Percentiles rank a stretch among this genome's conserved stretches.
Evolutionary conservation across 306 rosid genomes (phyloP).

Genomic region (Castanea crenata): DNA sequence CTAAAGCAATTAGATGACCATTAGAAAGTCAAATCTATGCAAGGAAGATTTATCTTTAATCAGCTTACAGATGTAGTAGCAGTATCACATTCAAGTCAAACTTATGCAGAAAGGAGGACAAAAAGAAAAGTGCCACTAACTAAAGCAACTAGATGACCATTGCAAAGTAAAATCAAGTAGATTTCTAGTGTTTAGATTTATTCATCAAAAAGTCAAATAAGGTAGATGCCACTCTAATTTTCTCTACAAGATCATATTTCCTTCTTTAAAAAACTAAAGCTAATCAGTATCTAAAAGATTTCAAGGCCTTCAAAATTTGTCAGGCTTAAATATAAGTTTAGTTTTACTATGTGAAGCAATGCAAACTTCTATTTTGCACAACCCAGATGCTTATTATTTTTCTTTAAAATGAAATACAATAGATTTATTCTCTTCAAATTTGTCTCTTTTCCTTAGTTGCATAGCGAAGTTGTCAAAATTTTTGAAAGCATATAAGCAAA

Average conservation of each 20-base stretch:
- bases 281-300: not conserved
- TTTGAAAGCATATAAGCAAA: not conserved
- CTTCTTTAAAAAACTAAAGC: not conserved
- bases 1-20: not conserved
- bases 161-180: not conserved
- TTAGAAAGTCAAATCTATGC: not conserved
- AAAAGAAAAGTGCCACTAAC: not conserved
- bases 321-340: not conserved
- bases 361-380: not conserved
- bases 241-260: not conserved
- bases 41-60: constrained; percentile 20
- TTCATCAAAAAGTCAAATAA: not conserved
- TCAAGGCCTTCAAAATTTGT: not conserved
- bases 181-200: not conserved
- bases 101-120: not conserved
- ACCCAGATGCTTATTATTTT: not conserved
- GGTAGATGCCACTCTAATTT: not conserved
- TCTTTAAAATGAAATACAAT: not conserved
- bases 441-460: not conserved
- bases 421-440: not conserved
- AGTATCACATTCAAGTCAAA: constrained; percentile 7
- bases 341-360: too few species aligned
- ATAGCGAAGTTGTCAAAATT: constrained; percentile 6
- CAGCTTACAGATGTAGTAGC: constrained; percentile 21
- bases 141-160: not conserved